Evolutionary conservation across 208 protist species (phyloP).

Genomic region (Leishmania tropica): DNA sequence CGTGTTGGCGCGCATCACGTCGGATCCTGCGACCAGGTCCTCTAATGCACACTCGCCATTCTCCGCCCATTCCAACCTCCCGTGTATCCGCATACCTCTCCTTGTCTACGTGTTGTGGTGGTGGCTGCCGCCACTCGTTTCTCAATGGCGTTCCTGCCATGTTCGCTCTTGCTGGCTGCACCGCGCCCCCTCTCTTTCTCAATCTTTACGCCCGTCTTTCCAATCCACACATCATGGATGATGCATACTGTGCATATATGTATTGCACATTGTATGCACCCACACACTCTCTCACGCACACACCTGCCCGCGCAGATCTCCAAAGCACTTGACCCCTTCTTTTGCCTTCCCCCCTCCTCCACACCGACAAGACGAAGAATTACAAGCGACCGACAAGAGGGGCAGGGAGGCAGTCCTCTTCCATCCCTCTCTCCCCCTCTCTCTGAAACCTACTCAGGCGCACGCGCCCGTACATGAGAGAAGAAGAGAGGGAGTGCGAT

Average conservation of each 20-base stretch:
- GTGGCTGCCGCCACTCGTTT: too few relatives aligned
- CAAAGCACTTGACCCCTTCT: neutral
- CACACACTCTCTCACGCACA: neutral
- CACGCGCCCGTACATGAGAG: neutral
- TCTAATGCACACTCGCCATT: neutral
- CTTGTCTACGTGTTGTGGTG: neutral
- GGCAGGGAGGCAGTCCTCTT: neutral
- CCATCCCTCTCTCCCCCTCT: neutral
- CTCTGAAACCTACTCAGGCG: neutral
- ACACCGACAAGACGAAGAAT: neutral
- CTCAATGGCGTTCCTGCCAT: too few relatives aligned
- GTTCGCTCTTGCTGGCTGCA: too few relatives aligned
- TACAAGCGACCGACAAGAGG: neutral
- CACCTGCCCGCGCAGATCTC: neutral
- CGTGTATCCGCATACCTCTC: neutral
- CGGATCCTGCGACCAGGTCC: neutral
- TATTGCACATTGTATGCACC: neutral
- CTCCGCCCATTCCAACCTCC: neutral
- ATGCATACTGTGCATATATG: neutral
- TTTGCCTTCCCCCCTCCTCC: neutral
- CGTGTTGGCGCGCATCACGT: neutral
- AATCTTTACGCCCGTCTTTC: neutral
- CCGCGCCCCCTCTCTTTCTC: neutral
- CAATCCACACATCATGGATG: neutral
- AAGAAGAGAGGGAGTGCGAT: neutral